These are phyloP conservation scores for Apiospora marii DNA, from an alignment of 2,329 filamentous ascomycete genomes.

Conservation along the genomic window DNA sequence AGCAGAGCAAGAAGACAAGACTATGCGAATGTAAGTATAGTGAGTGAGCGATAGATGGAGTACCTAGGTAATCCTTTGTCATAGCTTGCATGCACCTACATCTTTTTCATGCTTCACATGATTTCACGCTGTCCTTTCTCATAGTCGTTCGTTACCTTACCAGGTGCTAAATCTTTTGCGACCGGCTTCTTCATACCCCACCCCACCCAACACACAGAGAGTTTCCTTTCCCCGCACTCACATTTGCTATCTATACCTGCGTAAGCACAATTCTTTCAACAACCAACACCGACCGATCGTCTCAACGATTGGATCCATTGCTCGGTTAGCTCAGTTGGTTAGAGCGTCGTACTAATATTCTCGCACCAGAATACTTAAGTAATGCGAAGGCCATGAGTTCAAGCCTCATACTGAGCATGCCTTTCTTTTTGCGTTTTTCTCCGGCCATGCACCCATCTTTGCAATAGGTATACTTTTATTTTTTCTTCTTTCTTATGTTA, in stretches of 20 bases:
- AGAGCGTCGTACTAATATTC: constrained; percentile 26
- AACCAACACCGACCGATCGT: constrained; percentile 20
- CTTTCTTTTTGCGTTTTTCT: background rate
- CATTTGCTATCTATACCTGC: background rate
- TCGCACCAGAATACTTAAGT: background rate
- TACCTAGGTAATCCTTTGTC: background rate
- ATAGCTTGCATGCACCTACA: background rate
- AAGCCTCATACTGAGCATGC: constrained; percentile 25
- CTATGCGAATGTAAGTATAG: background rate
- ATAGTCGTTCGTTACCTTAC: background rate
- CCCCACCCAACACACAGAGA: background rate
- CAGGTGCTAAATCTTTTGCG: background rate
- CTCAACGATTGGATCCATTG: constrained; percentile 9
- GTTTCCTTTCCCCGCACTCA: background rate
- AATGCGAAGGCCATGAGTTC: constrained; percentile 26
- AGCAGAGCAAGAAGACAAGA: no score
- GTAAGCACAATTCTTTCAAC: background rate
- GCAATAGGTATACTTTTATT: no score
- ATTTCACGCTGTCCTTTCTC: background rate
- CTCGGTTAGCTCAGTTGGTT: constrained; percentile 27
- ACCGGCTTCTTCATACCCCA: background rate
- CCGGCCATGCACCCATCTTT: no score
- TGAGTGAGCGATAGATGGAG: background rate
- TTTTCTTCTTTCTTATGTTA: no score
- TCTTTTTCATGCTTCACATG: background rate